These are phyloP conservation scores for Eucalyptus curtisii DNA, from an alignment of 345 rosid genomes.

Conservation along the genomic window DNA sequence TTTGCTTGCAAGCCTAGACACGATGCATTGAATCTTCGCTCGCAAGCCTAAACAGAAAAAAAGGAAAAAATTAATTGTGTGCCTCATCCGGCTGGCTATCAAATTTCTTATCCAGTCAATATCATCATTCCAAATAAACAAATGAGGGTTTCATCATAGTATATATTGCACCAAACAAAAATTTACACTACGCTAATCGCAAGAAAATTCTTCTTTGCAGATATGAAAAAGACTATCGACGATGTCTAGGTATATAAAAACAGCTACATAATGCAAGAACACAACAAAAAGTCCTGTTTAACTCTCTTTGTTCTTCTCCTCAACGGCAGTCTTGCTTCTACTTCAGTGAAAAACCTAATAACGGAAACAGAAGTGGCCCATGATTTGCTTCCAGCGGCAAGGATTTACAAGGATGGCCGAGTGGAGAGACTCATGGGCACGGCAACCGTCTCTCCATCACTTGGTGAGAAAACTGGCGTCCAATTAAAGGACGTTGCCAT, in stretches of 20 bases:
- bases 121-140: background rate
- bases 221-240: background rate
- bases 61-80: no score
- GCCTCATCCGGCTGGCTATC: background rate
- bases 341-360: background rate
- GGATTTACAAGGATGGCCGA: conserved; percentile 11
- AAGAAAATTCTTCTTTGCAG: background rate
- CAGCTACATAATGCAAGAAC: background rate
- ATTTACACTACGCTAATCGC: background rate
- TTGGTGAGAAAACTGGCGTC: conserved; percentile 1
- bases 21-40: background rate
- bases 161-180: no score
- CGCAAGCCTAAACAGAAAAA: no score
- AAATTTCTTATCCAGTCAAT: background rate
- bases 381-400: conserved; percentile 1
- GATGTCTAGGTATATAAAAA: background rate
- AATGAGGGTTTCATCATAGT: background rate
- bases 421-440: conserved; percentile 15
- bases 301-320: background rate
- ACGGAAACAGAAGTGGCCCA: background rate
- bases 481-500: conserved; percentile 9
- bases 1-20: background rate
- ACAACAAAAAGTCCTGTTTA: background rate
- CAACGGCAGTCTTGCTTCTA: background rate
- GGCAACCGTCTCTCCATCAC: conserved; percentile 2